A percentile compares a stretch with the other conserved stretches of the same genome.
These are phyloP conservation scores for Globisporangium takayamanum DNA, from an alignment of 352 stramenopile species.

Conservation along the genomic window DNA sequence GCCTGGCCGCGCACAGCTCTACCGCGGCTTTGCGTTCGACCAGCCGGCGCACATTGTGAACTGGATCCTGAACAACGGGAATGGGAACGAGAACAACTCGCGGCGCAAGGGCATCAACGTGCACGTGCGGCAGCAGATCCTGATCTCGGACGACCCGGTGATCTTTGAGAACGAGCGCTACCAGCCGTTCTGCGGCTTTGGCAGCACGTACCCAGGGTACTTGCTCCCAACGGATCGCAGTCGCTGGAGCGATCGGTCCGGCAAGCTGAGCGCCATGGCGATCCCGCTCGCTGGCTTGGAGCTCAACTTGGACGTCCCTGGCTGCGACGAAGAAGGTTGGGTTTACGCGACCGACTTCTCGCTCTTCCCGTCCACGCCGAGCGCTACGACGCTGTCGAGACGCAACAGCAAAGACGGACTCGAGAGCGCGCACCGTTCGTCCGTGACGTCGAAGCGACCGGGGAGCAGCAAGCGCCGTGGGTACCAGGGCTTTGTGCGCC, in stretches of 20 bases:
- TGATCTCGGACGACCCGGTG: slow-evolving; percentile 66
- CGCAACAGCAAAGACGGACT: slow-evolving; percentile 16
- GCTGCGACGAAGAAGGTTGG: slow-evolving; percentile 75
- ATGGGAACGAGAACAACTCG: slow-evolving; percentile 29
- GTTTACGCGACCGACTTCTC: slow-evolving; percentile 84
- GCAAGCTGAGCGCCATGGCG: slow-evolving; percentile 60
- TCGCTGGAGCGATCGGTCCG: slow-evolving; percentile 80
- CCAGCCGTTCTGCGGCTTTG: slow-evolving; percentile 79
- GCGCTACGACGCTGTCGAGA: slow-evolving; percentile 9
- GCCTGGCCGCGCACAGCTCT: slow-evolving; percentile 37
- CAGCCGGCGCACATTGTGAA: slow-evolving; percentile 69
- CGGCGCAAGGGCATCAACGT: slow-evolving; percentile 55
- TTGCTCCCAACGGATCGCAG: slow-evolving; percentile 73
- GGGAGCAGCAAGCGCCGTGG: slow-evolving; percentile 32
- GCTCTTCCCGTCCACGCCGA: slow-evolving; percentile 55
- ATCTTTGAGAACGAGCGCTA: slow-evolving; percentile 87
- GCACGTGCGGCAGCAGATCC: slow-evolving; percentile 55
- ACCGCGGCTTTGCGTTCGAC: slow-evolving; percentile 83
- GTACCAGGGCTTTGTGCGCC: slow-evolving; percentile 64
- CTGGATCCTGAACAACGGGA: slow-evolving; percentile 51
- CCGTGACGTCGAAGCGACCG: slow-evolving; percentile 27
- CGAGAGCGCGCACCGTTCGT: slow-evolving; percentile 5
- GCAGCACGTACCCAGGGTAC: slow-evolving; percentile 76
- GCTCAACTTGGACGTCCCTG: slow-evolving; percentile 48
- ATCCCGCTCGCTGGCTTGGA: slow-evolving; percentile 66